Conservation (phyloP, 257 asterid species). For the Linderniella brevidens region DNA sequence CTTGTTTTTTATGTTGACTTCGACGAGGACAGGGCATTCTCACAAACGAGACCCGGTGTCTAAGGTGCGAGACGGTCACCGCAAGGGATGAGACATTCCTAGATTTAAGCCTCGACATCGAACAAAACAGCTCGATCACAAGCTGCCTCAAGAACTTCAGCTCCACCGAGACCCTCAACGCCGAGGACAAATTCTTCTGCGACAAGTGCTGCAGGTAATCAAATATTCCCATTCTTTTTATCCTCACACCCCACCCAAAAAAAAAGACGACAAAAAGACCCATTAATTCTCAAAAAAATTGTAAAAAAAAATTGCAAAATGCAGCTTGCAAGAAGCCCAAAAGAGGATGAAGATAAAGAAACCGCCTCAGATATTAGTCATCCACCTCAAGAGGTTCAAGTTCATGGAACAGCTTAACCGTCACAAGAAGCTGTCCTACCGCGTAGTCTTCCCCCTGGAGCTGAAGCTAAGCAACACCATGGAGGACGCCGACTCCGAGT, state of each 20-base stretch:
- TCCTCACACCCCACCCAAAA: no score
- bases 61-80: slow-evolving; percentile 82
- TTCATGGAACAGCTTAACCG: slow-evolving; percentile 73
- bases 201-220: slow-evolving; percentile 83
- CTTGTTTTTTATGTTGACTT: slow-evolving; percentile 3
- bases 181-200: slow-evolving; percentile 77
- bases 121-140: slow-evolving; percentile 87
- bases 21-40: slow-evolving; percentile 52
- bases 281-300: neutral
- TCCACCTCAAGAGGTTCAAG: slow-evolving; percentile 70
- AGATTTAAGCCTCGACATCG: slow-evolving; percentile 79
- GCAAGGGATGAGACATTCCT: slow-evolving; percentile 86
- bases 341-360: slow-evolving; percentile 81
- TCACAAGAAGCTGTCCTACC: slow-evolving; percentile 64
- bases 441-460: slow-evolving; percentile 80
- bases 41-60: slow-evolving; percentile 74
- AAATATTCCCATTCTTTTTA: neutral
- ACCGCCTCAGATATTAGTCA: slow-evolving; percentile 70
- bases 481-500: slow-evolving; percentile 71
- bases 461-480: slow-evolving; percentile 71
- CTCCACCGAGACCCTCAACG: slow-evolving; percentile 79
- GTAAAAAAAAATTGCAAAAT: neutral
- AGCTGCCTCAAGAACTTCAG: slow-evolving; percentile 79
- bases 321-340: slow-evolving; percentile 85
- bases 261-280: no score